These are phyloP conservation scores for Cladophialophora psammophila DNA, from an alignment of 2,329 filamentous ascomycete genomes.

Conservation along the genomic window DNA sequence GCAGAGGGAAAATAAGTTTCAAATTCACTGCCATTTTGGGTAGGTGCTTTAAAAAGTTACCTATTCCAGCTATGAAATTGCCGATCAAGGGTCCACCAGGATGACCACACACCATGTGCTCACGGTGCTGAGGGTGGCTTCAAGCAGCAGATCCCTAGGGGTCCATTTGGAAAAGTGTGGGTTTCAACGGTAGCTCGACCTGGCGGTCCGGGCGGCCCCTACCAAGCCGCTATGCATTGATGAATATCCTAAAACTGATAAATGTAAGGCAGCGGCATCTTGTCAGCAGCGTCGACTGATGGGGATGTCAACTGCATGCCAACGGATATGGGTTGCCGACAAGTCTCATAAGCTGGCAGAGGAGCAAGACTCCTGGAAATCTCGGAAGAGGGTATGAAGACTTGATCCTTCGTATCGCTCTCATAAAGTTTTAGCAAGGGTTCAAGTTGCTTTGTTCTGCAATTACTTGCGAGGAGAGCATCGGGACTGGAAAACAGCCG, in stretches of 20 bases:
- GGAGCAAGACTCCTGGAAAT: not conserved
- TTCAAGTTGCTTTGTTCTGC: conserved; percentile 3
- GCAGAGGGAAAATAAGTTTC: not conserved
- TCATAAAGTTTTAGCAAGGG: not conserved
- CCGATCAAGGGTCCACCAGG: conserved; percentile 2
- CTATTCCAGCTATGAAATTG: not conserved
- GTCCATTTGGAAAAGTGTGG: not conserved
- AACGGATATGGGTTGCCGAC: not conserved
- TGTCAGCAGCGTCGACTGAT: not conserved
- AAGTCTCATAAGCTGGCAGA: not conserved
- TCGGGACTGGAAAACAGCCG: not conserved
- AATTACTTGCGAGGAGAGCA: conserved; percentile 1
- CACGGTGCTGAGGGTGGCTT: not conserved
- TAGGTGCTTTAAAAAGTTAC: conserved; percentile 14
- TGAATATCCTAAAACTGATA: conserved; percentile 7
- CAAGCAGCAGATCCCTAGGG: conserved; percentile 1
- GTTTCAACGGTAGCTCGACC: conserved; percentile 2
- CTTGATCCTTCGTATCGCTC: not conserved
- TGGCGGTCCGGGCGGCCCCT: conserved; percentile 3
- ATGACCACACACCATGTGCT: conserved; percentile 5
- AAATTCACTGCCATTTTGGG: not conserved
- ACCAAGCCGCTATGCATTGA: not conserved
- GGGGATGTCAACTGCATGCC: not conserved
- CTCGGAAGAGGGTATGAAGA: not conserved
- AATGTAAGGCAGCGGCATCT: not conserved